Evolutionary conservation across 2,329 filamentous ascomycete genomes (phyloP).

Genomic region (Colletotrichum sp.): DNA sequence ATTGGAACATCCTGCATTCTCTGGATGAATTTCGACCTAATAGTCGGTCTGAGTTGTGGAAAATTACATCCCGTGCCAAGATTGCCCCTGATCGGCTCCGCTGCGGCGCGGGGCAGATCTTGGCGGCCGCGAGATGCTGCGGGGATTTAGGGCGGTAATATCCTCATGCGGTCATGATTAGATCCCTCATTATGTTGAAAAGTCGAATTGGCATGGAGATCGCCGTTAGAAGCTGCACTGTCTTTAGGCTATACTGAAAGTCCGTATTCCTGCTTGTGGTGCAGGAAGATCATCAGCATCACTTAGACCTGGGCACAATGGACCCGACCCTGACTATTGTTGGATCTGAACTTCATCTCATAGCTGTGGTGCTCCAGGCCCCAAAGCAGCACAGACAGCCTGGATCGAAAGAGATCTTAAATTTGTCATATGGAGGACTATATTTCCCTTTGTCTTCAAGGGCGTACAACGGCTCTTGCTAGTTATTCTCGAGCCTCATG

Average conservation of each 20-base stretch:
- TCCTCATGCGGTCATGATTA: background rate
- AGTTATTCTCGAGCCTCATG: background rate
- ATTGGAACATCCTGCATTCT: background rate
- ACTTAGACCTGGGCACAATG: background rate
- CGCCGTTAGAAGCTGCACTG: background rate
- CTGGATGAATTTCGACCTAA: background rate
- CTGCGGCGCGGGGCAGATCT: background rate
- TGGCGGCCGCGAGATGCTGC: background rate
- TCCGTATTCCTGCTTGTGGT: background rate
- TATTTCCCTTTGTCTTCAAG: background rate
- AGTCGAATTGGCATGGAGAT: background rate
- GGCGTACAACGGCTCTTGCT: background rate
- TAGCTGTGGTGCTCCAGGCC: background rate
- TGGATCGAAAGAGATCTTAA: too few relatives aligned
- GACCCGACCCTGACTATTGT: background rate
- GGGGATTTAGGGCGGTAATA: background rate
- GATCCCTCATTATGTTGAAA: background rate
- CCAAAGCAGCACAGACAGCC: too few relatives aligned
- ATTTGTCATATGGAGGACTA: background rate
- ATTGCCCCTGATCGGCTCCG: background rate
- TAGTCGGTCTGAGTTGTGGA: background rate
- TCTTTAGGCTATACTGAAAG: background rate
- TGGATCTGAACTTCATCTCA: background rate
- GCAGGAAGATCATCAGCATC: background rate
- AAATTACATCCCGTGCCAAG: background rate